These are phyloP conservation scores for Mycena pura DNA, from an alignment of 768 basidiomycete species.

Conservation along the genomic window DNA sequence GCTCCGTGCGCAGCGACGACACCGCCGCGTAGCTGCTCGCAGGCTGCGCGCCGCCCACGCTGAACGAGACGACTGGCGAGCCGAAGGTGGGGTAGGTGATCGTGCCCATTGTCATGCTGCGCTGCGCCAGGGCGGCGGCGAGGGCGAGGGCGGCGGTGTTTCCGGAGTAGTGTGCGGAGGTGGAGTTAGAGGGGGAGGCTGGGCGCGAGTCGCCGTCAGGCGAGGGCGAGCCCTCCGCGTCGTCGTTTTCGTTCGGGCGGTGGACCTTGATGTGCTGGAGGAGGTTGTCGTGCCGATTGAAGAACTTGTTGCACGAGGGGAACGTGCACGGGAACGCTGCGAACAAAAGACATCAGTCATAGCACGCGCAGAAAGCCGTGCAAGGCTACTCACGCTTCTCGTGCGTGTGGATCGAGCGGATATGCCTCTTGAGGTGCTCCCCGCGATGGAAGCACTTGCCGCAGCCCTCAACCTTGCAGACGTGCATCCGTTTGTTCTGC, in stretches of 20 bases:
- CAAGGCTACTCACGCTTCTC: constrained; percentile 78
- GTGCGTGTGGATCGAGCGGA: constrained; percentile 88
- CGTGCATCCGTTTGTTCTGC: constrained; percentile 58
- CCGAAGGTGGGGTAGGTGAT: constrained; percentile 18
- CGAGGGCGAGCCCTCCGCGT: constrained; percentile 14
- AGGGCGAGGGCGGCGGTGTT: not conserved
- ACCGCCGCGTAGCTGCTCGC: constrained; percentile 13
- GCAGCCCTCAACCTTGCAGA: constrained; percentile 82
- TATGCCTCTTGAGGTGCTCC: constrained; percentile 90
- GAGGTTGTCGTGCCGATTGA: constrained; percentile 83
- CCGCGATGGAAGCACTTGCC: constrained; percentile 88
- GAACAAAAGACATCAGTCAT: not conserved
- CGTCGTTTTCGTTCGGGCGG: constrained; percentile 15
- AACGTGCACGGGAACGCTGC: constrained; percentile 77
- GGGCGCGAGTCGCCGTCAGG: constrained; percentile 5
- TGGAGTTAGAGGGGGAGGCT: not conserved
- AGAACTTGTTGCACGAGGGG: constrained; percentile 71
- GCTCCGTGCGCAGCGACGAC: constrained; percentile 18
- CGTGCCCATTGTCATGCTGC: not conserved
- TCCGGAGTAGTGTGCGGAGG: not conserved
- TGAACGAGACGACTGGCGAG: too few species aligned
- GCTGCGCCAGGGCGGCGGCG: not conserved
- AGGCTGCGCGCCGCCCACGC: too few species aligned
- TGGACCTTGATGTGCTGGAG: constrained; percentile 81
- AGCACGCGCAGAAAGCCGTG: not conserved